These are phyloP conservation scores for Globisporangium recalcitrans DNA, from an alignment of 352 stramenopile species.

Conservation along the genomic window DNA sequence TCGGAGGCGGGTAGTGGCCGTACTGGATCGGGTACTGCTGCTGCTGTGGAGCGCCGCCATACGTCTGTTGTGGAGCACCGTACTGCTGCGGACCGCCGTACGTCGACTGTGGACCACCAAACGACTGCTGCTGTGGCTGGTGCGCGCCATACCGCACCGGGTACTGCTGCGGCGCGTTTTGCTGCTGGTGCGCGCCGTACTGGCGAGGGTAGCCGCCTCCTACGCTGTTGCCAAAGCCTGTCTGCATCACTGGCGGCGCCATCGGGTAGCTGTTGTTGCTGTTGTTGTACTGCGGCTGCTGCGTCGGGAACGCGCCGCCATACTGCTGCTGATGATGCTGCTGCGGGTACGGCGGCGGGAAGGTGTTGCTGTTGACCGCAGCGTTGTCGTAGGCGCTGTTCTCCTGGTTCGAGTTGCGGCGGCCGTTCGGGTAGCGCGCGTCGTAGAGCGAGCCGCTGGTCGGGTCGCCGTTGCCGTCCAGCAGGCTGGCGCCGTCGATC, in stretches of 20 bases:
- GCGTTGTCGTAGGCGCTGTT: constrained; percentile 22
- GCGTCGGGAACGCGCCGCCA: constrained; percentile 18
- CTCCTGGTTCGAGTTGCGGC: constrained; percentile 64
- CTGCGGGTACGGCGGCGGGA: constrained; percentile 52
- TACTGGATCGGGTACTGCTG: constrained; percentile 14
- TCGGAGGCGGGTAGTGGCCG: constrained; percentile 49
- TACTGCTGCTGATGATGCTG: constrained; percentile 25
- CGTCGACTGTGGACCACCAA: constrained; percentile 21
- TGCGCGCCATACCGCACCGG: constrained; percentile 15
- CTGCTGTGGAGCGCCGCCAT: constrained; percentile 29
- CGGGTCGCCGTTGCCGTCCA: constrained; percentile 78
- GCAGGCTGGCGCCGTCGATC: constrained; percentile 74
- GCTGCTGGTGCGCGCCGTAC: constrained; percentile 33
- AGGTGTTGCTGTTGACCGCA: constrained; percentile 29
- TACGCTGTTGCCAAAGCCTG: constrained; percentile 18
- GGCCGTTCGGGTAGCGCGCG: constrained; percentile 26
- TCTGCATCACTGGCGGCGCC: constrained; percentile 17
- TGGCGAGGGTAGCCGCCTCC: constrained; percentile 42
- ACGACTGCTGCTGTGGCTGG: constrained; percentile 19
- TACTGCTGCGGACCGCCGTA: constrained; percentile 26
- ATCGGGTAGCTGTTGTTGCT: constrained; percentile 3
- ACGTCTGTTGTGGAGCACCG: constrained; percentile 22
- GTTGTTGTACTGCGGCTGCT: constrained; percentile 4
- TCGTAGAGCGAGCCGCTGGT: constrained; percentile 69
- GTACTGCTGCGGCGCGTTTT: constrained; percentile 15